These are phyloP conservation scores for Davidsoniella eucalypti DNA, from an alignment of 2,329 filamentous ascomycete genomes.

Conservation along the genomic window DNA sequence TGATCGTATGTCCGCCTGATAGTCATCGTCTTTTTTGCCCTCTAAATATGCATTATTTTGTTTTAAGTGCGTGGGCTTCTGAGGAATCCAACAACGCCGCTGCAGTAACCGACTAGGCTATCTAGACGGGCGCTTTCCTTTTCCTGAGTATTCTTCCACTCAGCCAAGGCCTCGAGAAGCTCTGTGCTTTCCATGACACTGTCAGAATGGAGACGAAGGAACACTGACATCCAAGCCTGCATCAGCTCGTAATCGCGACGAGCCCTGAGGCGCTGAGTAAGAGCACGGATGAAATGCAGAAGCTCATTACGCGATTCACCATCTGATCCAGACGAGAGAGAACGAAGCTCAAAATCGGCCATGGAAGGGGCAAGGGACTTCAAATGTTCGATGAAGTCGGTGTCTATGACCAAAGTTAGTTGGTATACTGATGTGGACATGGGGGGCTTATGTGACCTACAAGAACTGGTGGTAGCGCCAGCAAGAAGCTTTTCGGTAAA, in stretches of 20 bases:
- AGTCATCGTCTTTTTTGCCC: no score
- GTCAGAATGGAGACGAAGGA: constrained; percentile 61
- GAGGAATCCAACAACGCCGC: constrained; percentile 71
- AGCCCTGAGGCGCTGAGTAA: constrained; percentile 52
- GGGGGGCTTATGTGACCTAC: constrained; percentile 26
- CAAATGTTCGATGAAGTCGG: constrained; percentile 58
- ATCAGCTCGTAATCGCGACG: constrained; percentile 81
- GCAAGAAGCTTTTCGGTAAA: constrained; percentile 41
- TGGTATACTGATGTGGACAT: constrained; percentile 5
- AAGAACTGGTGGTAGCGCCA: constrained; percentile 40
- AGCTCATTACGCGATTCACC: constrained; percentile 49
- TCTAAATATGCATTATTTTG: no score
- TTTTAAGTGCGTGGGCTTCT: constrained; percentile 40
- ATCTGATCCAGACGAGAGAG: constrained; percentile 35
- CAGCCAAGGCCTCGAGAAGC: constrained; percentile 41
- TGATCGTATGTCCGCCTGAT: no score
- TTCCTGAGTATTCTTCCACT: constrained; percentile 60
- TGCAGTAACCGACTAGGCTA: constrained; percentile 69
- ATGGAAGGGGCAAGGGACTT: constrained; percentile 69
- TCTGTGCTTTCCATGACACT: constrained; percentile 32
- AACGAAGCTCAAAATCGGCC: constrained; percentile 81
- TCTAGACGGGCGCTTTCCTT: constrained; percentile 55
- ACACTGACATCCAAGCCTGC: constrained; percentile 95
- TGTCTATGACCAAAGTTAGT: constrained; percentile 26
- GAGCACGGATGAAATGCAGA: constrained; percentile 60